A percentile compares a stretch with the other conserved stretches of the same genome.
Conservation (phyloP, 106 monocot species). For the Allium sativum region DNA sequence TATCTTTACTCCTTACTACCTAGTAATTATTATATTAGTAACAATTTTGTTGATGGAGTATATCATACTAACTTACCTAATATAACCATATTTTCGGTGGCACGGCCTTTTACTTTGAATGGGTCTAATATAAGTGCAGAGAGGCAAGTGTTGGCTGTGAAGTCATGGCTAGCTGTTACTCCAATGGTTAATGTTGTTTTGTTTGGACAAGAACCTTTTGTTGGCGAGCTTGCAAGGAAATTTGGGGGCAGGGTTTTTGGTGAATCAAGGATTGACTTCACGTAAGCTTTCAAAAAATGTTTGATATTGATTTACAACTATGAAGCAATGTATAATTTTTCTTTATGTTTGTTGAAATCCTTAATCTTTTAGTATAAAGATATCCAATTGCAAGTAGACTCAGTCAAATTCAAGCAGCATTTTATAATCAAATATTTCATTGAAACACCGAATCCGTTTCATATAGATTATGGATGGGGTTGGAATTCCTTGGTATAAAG, state of each 20-base stretch:
- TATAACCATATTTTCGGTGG: constrained; percentile 62
- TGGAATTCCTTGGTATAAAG: too few relatives aligned
- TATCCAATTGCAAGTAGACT: too few relatives aligned
- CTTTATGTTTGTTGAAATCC: too few relatives aligned
- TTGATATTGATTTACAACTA: not conserved
- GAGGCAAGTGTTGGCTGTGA: constrained; percentile 63
- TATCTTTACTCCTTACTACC: not conserved
- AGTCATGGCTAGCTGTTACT: constrained; percentile 72
- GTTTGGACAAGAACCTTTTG: constrained; percentile 46
- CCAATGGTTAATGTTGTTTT: constrained; percentile 53
- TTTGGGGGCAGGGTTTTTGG: constrained; percentile 58
- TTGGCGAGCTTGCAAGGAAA: constrained; percentile 27
- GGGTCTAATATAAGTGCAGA: constrained; percentile 11
- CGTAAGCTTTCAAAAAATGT: constrained; percentile 30
- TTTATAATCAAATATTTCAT: too few relatives aligned
- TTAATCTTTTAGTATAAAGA: too few relatives aligned
- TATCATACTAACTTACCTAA: constrained; percentile 12
- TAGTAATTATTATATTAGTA: not conserved
- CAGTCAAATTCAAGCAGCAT: too few relatives aligned
- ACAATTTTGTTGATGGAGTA: constrained; percentile 1
- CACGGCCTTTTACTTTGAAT: constrained; percentile 19
- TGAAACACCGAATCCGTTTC: too few relatives aligned
- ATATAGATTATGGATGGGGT: too few relatives aligned
- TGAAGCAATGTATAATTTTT: too few relatives aligned
- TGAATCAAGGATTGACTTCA: constrained; percentile 62